A percentile compares a stretch with the other conserved stretches of the same genome.
Evolutionary conservation across 1,284 basidiomycete species (phyloP).

Genomic region (Austroboletus niveus): DNA sequence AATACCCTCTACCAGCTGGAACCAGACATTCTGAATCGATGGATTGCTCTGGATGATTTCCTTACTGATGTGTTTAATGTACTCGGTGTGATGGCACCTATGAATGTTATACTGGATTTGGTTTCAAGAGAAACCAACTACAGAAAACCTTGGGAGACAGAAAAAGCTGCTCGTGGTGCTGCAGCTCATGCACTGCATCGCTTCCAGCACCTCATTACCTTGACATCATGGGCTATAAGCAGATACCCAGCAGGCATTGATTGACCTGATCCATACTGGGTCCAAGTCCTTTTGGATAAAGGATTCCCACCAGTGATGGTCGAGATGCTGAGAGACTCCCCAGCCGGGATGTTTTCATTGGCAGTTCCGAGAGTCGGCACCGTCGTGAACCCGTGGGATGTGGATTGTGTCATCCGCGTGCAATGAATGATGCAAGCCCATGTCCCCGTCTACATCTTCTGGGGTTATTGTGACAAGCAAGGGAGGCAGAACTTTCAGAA

Average conservation of each 20-base stretch:
- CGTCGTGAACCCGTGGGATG: background rate
- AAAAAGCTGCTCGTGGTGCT: conserved; percentile 2
- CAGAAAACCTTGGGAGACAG: background rate
- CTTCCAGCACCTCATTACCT: conserved; percentile 5
- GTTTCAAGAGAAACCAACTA: conserved; percentile 1
- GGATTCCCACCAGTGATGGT: conserved; percentile 7
- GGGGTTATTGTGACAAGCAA: background rate
- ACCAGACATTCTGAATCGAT: background rate
- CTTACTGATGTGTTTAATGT: background rate
- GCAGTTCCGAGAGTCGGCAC: background rate
- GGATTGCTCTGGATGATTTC: conserved; percentile 1
- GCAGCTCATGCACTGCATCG: background rate
- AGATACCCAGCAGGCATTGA: background rate
- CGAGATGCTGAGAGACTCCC: conserved; percentile 8
- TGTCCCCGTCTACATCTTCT: conserved; percentile 3
- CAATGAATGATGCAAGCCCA: conserved; percentile 1
- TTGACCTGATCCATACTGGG: background rate
- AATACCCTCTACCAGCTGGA: background rate
- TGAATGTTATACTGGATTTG: conserved; percentile 3
- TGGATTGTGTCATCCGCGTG: background rate
- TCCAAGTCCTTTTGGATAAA: background rate
- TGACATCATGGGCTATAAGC: conserved; percentile 4
- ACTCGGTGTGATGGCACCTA: background rate
- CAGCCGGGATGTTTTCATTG: background rate
- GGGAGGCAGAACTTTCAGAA: background rate